These are phyloP conservation scores for Westerdykella ornata DNA, from an alignment of 2,329 filamentous ascomycete genomes.

Conservation along the genomic window DNA sequence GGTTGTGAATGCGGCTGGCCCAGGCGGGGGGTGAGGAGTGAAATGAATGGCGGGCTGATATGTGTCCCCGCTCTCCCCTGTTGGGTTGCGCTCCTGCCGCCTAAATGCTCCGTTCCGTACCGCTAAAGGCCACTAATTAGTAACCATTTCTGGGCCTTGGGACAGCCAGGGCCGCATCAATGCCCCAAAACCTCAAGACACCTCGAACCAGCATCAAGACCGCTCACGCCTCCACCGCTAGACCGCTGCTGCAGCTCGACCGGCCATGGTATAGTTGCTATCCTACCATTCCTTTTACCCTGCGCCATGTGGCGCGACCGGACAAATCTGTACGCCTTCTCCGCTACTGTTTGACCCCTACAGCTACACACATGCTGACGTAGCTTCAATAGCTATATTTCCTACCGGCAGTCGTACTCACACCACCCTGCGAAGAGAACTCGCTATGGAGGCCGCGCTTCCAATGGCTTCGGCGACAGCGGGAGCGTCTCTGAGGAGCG, in stretches of 20 bases:
- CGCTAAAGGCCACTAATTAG: background rate
- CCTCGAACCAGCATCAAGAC: background rate
- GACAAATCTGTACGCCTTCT: slow-evolving; percentile 76
- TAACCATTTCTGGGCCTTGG: background rate
- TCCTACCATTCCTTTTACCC: slow-evolving; percentile 5
- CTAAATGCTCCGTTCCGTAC: slow-evolving; percentile 2
- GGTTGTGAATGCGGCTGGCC: slow-evolving; percentile 1
- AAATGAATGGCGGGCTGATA: slow-evolving; percentile 3
- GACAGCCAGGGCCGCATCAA: no score
- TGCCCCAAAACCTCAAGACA: no score
- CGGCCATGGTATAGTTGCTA: slow-evolving; percentile 26
- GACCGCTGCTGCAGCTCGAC: slow-evolving; percentile 1
- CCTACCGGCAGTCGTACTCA: slow-evolving; percentile 96
- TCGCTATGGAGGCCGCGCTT: slow-evolving; percentile 50
- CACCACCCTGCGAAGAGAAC: slow-evolving; percentile 90
- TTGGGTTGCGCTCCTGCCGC: background rate
- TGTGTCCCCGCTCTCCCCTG: slow-evolving; percentile 2
- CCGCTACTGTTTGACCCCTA: slow-evolving; percentile 2
- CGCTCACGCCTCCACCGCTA: slow-evolving; percentile 1
- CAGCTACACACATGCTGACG: slow-evolving; percentile 25
- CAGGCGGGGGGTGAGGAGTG: slow-evolving; percentile 2
- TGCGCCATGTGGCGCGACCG: slow-evolving; percentile 95
- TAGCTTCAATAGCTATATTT: slow-evolving; percentile 69
- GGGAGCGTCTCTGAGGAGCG: slow-evolving; percentile 53
- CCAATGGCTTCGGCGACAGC: slow-evolving; percentile 47